Base-by-base conservation (phyloP, 768 basidiomycete genomes). In the Steccherinum ochraceum region DNA sequence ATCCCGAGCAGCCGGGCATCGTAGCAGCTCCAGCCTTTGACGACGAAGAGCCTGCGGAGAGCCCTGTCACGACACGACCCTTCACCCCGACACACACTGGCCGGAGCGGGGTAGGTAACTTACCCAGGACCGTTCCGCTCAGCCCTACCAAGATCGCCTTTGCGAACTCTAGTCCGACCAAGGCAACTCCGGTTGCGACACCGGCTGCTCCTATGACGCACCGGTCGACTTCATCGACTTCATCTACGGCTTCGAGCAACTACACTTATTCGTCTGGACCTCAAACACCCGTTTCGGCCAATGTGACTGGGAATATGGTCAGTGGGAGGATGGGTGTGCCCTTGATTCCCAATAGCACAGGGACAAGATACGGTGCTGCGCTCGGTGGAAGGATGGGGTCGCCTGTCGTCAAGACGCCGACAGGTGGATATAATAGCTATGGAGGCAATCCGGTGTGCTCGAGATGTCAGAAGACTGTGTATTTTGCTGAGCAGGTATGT, bases 401-500 rank as follows among this genome's bases (percentile, higher is more conserved):
- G 20, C 53, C 52, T 64, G 46, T 54, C 59, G 21, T 55, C 65
- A 45, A 35, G 16, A 62, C 54, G 40, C 49, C 53, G 30, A 66
- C 66, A 4, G 66, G 67, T 7, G 49, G 60, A 18, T 55, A 40
- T 47, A 52, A 56, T 42, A 72, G 73, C 53, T 84, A 81, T 75
- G 81, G 78, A 20, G 74, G 77, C 19, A 78, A 80, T 5, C 85
- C 88, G 18, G 61, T 61, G 18, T 93, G 89, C 58, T 80, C 83
- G 7, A 74, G 75, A 50, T 93, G 89, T 56, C 72, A 71, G 30
- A 81, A 86, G 74, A 83, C 76, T 47, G 89, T 93, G 10, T 93
- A 87, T 68, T 91, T 92, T 61, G 89, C 89, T 12, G 89, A 92
- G 64, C 87, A 89, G 77, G 87, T 82, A 43, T 4, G 19, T 25